phyloP scores from a whole-genome alignment of 176 grass and related monocot species.

The Cenchrus fungigraminus region DNA sequence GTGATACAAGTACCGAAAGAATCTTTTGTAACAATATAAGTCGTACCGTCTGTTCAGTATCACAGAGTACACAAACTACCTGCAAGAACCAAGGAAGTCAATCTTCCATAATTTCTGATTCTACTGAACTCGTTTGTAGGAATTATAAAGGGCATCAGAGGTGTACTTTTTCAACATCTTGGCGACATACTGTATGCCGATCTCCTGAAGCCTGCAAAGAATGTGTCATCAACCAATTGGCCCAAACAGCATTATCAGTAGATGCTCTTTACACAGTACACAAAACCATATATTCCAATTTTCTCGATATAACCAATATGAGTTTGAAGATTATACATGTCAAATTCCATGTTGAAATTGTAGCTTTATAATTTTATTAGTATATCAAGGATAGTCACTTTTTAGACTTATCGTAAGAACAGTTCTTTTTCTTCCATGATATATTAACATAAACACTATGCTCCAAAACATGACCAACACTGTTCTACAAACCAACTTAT shows the following conservation, averaged over 20 bases:
- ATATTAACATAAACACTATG: neutral
- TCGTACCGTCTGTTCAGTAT: constrained; percentile 75
- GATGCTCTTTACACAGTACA: neutral
- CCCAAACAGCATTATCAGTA: constrained; percentile 10
- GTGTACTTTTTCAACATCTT: constrained; percentile 80
- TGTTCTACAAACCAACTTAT: neutral
- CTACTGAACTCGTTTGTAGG: constrained; percentile 28
- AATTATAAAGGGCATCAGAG: constrained; percentile 30
- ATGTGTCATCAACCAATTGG: constrained; percentile 9
- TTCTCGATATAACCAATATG: neutral
- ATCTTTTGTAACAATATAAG: constrained; percentile 13
- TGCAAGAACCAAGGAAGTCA: constrained; percentile 52
- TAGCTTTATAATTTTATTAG: neutral
- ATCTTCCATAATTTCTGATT: constrained; percentile 36
- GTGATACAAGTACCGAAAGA: constrained; percentile 1
- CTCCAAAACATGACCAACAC: neutral
- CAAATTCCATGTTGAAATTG: neutral
- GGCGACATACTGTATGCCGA: constrained; percentile 78
- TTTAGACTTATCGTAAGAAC: neutral
- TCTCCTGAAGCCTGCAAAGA: constrained; percentile 59
- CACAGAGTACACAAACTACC: constrained; percentile 89
- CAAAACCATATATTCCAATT: neutral
- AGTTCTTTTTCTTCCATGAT: neutral
- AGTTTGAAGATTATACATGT: neutral
- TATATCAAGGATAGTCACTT: neutral